These are phyloP conservation scores for Aspergillus indologenus DNA, from an alignment of 495 filamentous ascomycete species.

Conservation along the genomic window DNA sequence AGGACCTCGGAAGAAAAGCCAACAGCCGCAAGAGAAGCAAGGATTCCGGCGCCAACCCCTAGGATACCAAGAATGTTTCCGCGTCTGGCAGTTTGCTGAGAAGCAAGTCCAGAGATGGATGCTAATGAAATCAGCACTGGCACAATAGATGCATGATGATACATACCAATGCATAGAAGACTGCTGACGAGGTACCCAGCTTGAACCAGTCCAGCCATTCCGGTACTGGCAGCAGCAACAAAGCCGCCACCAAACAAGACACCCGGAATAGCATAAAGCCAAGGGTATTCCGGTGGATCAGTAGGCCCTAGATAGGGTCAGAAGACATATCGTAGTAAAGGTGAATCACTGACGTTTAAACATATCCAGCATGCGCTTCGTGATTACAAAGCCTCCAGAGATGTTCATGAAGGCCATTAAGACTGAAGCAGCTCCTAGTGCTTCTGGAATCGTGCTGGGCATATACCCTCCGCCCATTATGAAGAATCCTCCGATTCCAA, in stretches of 20 bases:
- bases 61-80: conserved; percentile 80
- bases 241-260: conserved; percentile 73
- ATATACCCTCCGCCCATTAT: conserved; percentile 73
- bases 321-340: neutral
- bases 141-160: neutral
- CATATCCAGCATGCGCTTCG: conserved; percentile 90
- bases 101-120: conserved; percentile 69
- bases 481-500: conserved; percentile 78
- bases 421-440: conserved; percentile 71
- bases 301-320: conserved; percentile 52
- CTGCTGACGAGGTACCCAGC: conserved; percentile 79
- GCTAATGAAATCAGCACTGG: conserved; percentile 14
- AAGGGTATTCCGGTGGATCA: conserved; percentile 79
- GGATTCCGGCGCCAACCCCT: conserved; percentile 71
- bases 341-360: conserved; percentile 57
- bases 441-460: conserved; percentile 72
- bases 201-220: conserved; percentile 75
- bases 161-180: conserved; percentile 62
- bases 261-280: conserved; percentile 74
- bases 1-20: conserved; percentile 71
- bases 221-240: conserved; percentile 68
- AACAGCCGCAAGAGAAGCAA: conserved; percentile 73
- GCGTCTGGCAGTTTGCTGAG: conserved; percentile 71
- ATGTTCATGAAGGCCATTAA: conserved; percentile 80
- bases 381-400: conserved; percentile 78